phyloP scores from a whole-genome alignment of 768 basidiomycete genomes.

The Calocera viscosa region DNA sequence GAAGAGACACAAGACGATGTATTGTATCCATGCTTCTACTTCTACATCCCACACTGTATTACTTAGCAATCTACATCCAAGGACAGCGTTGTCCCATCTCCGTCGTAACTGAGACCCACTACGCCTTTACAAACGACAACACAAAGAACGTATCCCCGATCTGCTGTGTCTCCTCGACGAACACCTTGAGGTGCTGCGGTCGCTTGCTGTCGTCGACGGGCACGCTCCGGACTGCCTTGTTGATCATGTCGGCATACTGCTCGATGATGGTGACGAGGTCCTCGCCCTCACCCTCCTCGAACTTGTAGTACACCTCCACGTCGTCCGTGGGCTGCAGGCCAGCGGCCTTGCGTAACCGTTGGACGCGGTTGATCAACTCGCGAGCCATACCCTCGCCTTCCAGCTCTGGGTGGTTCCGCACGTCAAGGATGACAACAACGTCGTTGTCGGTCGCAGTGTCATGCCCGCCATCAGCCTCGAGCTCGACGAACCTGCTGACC shows the following conservation, averaged over 20 bases:
- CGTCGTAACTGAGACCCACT: conserved; percentile 9
- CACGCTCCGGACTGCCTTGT: conserved; percentile 58
- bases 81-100: not conserved
- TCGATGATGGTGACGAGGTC: conserved; percentile 46
- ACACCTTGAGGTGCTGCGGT: conserved; percentile 36
- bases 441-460: conserved; percentile 65
- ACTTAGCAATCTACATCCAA: conserved; percentile 5
- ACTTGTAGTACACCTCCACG: conserved; percentile 72
- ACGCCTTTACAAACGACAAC: conserved; percentile 51
- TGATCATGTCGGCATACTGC: conserved; percentile 56
- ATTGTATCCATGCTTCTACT: conserved; percentile 4
- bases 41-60: conserved; percentile 4
- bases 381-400: conserved; percentile 79
- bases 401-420: conserved; percentile 74
- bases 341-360: conserved; percentile 90
- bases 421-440: conserved; percentile 86
- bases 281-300: conserved; percentile 59
- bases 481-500: conserved; percentile 82
- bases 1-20: not conserved
- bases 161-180: conserved; percentile 82
- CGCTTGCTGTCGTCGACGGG: conserved; percentile 49
- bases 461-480: conserved; percentile 41
- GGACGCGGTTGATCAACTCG: conserved; percentile 83
- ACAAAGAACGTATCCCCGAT: conserved; percentile 65
- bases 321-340: conserved; percentile 92